These are phyloP conservation scores for Clavispora asparagi DNA, from an alignment of 805 yeast species.

Conservation along the genomic window DNA sequence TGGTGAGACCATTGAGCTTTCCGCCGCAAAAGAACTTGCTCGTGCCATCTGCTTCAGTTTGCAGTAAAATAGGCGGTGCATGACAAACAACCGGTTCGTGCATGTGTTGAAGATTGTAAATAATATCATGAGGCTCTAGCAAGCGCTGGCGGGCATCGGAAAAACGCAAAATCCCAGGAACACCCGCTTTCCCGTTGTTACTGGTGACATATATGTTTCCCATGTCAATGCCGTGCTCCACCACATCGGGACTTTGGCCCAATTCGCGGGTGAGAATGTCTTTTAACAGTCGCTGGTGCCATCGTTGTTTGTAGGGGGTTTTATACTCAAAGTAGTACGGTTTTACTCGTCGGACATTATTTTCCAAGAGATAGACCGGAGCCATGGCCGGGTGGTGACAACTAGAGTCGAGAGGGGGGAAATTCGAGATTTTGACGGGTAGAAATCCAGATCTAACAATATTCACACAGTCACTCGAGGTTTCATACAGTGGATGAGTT, in stretches of 20 bases:
- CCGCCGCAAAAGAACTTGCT: constrained; percentile 8
- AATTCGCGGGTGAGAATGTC: constrained; percentile 31
- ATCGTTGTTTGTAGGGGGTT: constrained; percentile 34
- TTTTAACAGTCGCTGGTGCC: constrained; percentile 28
- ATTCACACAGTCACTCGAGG: too few species aligned
- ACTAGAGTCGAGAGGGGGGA: neutral
- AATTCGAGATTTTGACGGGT: neutral
- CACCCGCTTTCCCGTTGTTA: constrained; percentile 9
- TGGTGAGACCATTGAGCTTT: constrained; percentile 18
- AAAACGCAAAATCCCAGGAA: constrained; percentile 2
- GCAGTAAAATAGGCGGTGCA: neutral
- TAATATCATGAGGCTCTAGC: constrained; percentile 21
- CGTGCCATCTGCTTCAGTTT: neutral
- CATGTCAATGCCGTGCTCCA: constrained; percentile 21
- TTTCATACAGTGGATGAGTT: too few species aligned
- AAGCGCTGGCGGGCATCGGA: neutral
- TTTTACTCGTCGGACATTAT: constrained; percentile 29
- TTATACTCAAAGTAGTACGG: constrained; percentile 29
- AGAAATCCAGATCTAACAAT: too few species aligned
- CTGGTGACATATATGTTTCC: constrained; percentile 21
- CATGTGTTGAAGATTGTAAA: constrained; percentile 30
- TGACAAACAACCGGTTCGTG: constrained; percentile 36
- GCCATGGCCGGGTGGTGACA: neutral
- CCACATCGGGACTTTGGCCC: constrained; percentile 23
- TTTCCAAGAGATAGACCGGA: constrained; percentile 13